Evolutionary conservation across 75 land plant species (phyloP).

Genomic region (Cupressus sempervirens): DNA sequence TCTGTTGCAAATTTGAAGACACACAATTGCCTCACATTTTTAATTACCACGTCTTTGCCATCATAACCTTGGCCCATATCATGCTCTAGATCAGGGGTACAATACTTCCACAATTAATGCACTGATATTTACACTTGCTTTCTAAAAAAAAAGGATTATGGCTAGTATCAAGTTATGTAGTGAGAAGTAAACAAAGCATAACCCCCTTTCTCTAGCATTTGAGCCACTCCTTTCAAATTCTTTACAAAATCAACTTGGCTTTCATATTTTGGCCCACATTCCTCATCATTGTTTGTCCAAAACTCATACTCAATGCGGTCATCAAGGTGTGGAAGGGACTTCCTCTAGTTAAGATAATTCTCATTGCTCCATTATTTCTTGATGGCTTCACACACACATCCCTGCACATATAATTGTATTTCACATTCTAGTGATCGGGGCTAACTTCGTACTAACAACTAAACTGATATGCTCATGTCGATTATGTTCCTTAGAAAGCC

Average conservation of each 20-base stretch:
- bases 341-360: constrained; percentile 62
- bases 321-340: constrained; percentile 67
- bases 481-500: too few relatives aligned
- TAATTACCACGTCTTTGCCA: constrained; percentile 56
- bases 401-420: too few relatives aligned
- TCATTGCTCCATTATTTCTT: too few relatives aligned
- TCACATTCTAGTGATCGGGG: too few relatives aligned
- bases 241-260: constrained; percentile 46
- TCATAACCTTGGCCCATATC: constrained; percentile 57
- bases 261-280: constrained; percentile 61
- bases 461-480: too few relatives aligned
- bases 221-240: constrained; percentile 53
- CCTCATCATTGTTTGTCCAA: constrained; percentile 67
- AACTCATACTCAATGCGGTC: constrained; percentile 67
- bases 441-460: too few relatives aligned
- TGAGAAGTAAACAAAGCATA: constrained; percentile 53
- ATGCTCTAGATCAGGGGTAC: constrained; percentile 64
- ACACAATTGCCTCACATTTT: constrained; percentile 52
- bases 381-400: too few relatives aligned
- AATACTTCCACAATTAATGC: constrained; percentile 55
- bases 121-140: constrained; percentile 64
- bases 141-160: constrained; percentile 40
- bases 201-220: constrained; percentile 49
- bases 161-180: constrained; percentile 65
- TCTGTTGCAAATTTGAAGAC: constrained; percentile 46